A percentile compares a stretch with the other conserved stretches of the same genome.
These are phyloP conservation scores for Botryotinia narcissicola DNA, from an alignment of 2,329 filamentous ascomycete species.

Conservation along the genomic window DNA sequence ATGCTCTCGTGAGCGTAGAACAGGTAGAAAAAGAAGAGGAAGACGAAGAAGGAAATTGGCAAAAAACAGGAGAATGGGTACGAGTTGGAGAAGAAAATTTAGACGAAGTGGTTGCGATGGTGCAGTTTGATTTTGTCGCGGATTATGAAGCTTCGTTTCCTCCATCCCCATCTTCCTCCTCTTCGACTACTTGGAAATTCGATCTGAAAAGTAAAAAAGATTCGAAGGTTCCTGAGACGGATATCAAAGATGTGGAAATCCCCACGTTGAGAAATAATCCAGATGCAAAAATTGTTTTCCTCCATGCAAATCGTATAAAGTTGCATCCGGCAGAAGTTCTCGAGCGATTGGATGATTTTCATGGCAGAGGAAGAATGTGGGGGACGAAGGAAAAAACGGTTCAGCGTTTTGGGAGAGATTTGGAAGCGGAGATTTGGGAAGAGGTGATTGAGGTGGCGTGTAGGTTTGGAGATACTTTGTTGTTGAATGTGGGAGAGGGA, in stretches of 20 bases:
- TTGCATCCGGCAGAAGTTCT: slow-evolving; percentile 8
- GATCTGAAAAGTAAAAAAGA: background rate
- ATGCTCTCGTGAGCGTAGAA: background rate
- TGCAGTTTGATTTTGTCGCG: slow-evolving; percentile 14
- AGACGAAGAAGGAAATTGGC: background rate
- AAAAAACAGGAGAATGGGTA: background rate
- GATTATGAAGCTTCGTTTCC: slow-evolving; percentile 1
- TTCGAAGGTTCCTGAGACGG: background rate
- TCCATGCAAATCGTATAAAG: slow-evolving; percentile 17
- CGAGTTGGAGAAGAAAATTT: background rate
- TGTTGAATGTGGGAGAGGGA: background rate
- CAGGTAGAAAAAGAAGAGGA: background rate
- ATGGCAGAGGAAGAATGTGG: slow-evolving; percentile 7
- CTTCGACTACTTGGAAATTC: background rate
- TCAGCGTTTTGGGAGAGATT: slow-evolving; percentile 14
- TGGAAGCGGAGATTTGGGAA: slow-evolving; percentile 18
- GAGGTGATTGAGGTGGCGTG: slow-evolving; percentile 21
- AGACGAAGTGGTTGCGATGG: slow-evolving; percentile 3
- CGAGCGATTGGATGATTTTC: background rate
- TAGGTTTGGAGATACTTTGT: slow-evolving; percentile 5
- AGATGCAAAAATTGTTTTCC: slow-evolving; percentile 5
- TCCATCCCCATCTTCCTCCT: background rate
- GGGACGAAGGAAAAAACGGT: background rate
- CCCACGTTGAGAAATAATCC: background rate
- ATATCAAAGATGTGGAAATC: background rate